Evolutionary conservation across 352 stramenopile genomes (phyloP), one percentile per base, ranked within the genome.

Genomic region (Phytophthora fragariae): DNA sequence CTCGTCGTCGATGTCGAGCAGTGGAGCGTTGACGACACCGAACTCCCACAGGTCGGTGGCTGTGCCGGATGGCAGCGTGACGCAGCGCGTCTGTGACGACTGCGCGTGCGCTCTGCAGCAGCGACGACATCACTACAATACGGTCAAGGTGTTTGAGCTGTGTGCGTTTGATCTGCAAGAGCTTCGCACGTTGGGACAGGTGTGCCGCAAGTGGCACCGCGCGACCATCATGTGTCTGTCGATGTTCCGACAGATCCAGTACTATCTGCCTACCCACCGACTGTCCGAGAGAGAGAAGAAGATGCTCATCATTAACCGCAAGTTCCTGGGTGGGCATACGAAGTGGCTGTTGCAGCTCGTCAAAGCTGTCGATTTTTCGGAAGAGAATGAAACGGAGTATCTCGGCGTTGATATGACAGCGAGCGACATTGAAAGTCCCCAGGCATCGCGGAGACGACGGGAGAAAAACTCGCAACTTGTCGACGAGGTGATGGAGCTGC

Each of bases 241-340:
- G 15, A 94, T 89, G 83, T 94, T 96, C 44, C 89, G 89, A 31
- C 89, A 96, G 79, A 94, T 96, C 65, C 89, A 96, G 68, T 96
- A 96, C 49, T 95, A 94, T 68, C 62, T 96, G 27, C 89, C 89
- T 14, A 91, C 85, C 11, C 89, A 96, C 66, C 81, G 84, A 8
- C 62, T 95, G 14, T 94, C 88, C 5, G 81, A 86, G 50, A 73
- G 86, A 21, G 88, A 96, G 62, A 91, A 92, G 70, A 77, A 88
- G 41, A 75, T 92, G 64, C 61, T 96, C 37, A 81, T 94, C 27
- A 91, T 93, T 58, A 96, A 96, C 44, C 86, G 89, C n/a, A 75
- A 76, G 54, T 95, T 95, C 52, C 63, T 96, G 10, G 70, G 73
- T 17, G 89, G 89, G 0, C 89, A 96, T 39, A 94, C 86, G 1